phyloP scores from a whole-genome alignment of 1,139 yeast genomes.

The Saccharomyces hybrid region DNA sequence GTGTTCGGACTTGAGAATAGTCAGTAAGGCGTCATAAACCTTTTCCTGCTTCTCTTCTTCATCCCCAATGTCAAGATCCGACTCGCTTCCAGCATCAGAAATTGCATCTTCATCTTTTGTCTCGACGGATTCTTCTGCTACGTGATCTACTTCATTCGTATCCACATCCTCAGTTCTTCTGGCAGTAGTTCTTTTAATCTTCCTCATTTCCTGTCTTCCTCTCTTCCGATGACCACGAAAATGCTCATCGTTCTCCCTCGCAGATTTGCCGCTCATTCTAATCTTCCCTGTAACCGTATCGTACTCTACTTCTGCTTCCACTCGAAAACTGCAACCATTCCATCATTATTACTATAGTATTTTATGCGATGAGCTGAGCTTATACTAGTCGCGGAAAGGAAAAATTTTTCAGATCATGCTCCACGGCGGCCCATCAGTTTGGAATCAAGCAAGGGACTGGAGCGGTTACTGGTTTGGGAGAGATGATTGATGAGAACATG shows the following conservation, averaged over 20 bases:
- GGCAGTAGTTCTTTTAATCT: conserved; percentile 48
- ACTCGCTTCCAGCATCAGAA: conserved; percentile 19
- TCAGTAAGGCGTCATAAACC: conserved; percentile 71
- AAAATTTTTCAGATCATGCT: conserved; percentile 12
- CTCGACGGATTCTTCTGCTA: conserved; percentile 5
- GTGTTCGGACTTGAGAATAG: conserved; percentile 54
- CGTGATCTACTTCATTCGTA: conserved; percentile 8
- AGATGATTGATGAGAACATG: background rate
- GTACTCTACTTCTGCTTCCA: no score
- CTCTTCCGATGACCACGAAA: conserved; percentile 30
- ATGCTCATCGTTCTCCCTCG: conserved; percentile 7
- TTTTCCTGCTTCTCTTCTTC: conserved; percentile 33
- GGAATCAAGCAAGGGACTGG: conserved; percentile 3
- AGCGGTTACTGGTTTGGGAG: background rate
- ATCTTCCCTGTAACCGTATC: background rate
- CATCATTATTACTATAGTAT: background rate
- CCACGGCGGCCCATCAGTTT: conserved; percentile 6
- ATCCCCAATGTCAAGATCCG: conserved; percentile 6
- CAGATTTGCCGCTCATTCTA: conserved; percentile 3
- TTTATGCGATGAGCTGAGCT: background rate
- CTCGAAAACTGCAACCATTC: background rate
- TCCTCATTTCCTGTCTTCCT: conserved; percentile 55
- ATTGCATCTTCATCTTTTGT: conserved; percentile 16
- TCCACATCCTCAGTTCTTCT: conserved; percentile 24
- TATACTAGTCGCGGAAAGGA: background rate